A percentile compares a stretch with the other conserved stretches of the same genome.
Conservation (phyloP, 371 early-diverging fungal species). For the Mucor lusitanicus region DNA sequence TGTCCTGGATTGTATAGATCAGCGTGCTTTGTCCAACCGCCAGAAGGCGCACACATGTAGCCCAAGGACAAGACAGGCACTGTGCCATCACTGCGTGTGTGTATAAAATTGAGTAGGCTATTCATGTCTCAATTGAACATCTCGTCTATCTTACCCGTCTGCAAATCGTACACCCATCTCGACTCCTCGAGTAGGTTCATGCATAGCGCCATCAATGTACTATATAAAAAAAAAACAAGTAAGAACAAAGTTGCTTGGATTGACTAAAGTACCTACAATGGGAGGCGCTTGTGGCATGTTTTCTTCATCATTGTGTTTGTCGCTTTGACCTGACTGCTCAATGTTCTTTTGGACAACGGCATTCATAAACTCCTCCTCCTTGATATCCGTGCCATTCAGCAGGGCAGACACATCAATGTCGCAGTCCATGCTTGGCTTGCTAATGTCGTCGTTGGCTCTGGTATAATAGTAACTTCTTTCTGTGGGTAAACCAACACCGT, state of each 20-base stretch:
- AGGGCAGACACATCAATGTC: slow-evolving; percentile 6
- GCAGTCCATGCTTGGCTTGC: not conserved
- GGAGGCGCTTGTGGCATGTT: slow-evolving; percentile 14
- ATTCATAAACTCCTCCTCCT: slow-evolving; percentile 17
- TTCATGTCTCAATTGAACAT: not conserved
- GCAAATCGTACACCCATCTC: slow-evolving; percentile 59
- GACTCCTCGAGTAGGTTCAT: slow-evolving; percentile 38
- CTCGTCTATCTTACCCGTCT: slow-evolving; percentile 48
- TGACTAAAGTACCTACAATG: slow-evolving; percentile 11
- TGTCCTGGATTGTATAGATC: slow-evolving; percentile 81
- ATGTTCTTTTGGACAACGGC: slow-evolving; percentile 12
- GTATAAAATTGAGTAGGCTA: not conserved
- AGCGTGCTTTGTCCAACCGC: slow-evolving; percentile 83
- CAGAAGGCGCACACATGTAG: slow-evolving; percentile 83
- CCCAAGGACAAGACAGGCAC: slow-evolving; percentile 91
- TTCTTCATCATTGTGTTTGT: not conserved
- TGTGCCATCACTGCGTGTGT: slow-evolving; percentile 79
- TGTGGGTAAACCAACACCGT: slow-evolving; percentile 80
- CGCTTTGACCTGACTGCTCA: not conserved
- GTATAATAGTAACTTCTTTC: slow-evolving; percentile 82
- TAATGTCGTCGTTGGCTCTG: slow-evolving; percentile 1
- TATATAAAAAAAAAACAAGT: not conserved
- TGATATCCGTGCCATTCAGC: slow-evolving; percentile 14
- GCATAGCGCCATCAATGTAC: slow-evolving; percentile 48
- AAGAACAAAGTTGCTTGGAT: not conserved